These are phyloP conservation scores for Tolypocladium guangdongense DNA, from an alignment of 2,329 filamentous ascomycete genomes.

Conservation along the genomic window DNA sequence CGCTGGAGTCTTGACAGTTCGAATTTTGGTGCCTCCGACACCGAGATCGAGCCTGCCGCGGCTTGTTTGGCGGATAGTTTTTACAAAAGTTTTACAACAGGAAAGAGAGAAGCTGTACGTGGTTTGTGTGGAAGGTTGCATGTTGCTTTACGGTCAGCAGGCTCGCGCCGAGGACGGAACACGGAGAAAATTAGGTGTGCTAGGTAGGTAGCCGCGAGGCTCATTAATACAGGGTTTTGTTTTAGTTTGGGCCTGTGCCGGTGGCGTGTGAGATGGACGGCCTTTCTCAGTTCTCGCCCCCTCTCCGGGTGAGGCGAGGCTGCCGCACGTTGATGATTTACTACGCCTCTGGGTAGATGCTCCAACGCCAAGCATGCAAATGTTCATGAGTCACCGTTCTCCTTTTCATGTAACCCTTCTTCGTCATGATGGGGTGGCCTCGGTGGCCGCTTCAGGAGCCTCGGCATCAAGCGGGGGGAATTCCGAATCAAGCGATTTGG, in stretches of 20 bases:
- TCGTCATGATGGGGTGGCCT: background rate
- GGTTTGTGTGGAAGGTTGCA: constrained; percentile 3
- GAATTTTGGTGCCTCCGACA: background rate
- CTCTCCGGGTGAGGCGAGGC: background rate
- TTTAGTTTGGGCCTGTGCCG: background rate
- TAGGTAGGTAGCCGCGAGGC: constrained; percentile 6
- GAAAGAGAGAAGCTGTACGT: background rate
- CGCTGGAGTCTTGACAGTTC: background rate
- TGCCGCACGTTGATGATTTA: background rate
- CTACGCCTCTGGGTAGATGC: background rate
- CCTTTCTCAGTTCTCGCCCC: background rate
- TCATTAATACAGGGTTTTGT: constrained; percentile 6
- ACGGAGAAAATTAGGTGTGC: constrained; percentile 4
- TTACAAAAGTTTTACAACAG: constrained; percentile 1
- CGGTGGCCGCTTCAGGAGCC: background rate
- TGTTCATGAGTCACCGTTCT: background rate
- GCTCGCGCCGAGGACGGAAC: background rate
- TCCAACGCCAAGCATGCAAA: background rate
- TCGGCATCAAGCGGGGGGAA: constrained; percentile 26
- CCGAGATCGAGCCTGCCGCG: constrained; percentile 1
- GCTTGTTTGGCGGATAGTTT: background rate
- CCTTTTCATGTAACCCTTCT: background rate
- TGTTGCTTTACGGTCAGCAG: constrained; percentile 6
- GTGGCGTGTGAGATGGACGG: background rate
- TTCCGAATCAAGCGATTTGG: constrained; percentile 20